phyloP scores from a whole-genome alignment of 129 eudicot genomes.

The Chrysanthemum seticuspe region DNA sequence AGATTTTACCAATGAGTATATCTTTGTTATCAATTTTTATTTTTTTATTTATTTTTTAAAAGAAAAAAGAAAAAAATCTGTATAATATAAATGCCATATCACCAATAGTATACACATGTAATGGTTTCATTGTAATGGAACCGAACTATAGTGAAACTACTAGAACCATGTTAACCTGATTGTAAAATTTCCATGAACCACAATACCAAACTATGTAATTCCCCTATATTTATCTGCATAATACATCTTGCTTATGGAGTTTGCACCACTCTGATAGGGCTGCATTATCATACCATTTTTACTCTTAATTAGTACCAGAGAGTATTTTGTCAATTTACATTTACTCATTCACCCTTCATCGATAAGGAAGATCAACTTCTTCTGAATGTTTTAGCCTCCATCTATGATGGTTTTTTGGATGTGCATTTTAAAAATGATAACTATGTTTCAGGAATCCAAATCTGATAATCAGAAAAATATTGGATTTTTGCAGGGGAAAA shows the following conservation, averaged over 20 bases:
- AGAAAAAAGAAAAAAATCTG: background rate
- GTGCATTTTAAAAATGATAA: background rate
- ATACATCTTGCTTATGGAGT: background rate
- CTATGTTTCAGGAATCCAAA: background rate
- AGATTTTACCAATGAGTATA: background rate
- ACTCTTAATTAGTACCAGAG: background rate
- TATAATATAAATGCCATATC: conserved; percentile 3
- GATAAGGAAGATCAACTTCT: conserved; percentile 9
- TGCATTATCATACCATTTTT: conserved; percentile 4
- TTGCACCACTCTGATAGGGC: background rate
- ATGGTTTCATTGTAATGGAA: background rate
- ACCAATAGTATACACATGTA: conserved; percentile 1
- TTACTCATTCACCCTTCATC: background rate
- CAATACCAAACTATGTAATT: no score
- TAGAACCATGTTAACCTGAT: no score
- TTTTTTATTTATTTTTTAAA: no score
- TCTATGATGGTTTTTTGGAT: conserved; percentile 7
- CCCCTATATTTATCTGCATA: background rate
- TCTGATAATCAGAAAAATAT: conserved; percentile 4
- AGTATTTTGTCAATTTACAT: background rate
- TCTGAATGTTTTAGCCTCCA: conserved; percentile 9
- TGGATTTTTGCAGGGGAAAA: conserved; percentile 49
- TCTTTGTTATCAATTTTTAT: background rate
- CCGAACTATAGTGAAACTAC: no score
- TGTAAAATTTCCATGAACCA: no score